Conservation (phyloP, 768 basidiomycete genomes). For the Boletus subparvulus region DNA sequence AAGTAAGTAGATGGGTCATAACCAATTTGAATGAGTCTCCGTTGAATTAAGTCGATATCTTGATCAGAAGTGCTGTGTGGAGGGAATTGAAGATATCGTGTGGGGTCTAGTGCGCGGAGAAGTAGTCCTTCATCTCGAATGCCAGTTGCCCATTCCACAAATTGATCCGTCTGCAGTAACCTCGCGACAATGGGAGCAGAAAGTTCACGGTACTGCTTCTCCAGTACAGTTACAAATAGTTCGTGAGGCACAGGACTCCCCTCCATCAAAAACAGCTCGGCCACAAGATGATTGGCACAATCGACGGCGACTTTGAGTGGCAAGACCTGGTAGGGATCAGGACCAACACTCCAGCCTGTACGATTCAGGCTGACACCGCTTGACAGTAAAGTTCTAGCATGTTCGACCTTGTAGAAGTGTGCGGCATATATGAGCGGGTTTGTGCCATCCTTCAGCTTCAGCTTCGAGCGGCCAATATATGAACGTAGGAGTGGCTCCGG, state of each 20-base stretch:
- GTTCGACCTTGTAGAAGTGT: neutral
- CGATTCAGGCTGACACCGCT: neutral
- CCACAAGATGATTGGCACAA: accelerated
- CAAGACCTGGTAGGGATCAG: neutral
- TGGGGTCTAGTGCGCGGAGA: neutral
- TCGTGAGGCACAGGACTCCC: neutral
- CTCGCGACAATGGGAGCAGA: neutral
- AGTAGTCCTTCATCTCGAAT: neutral
- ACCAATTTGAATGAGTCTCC: constrained; percentile 6
- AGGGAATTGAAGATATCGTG: neutral
- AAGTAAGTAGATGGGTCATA: neutral
- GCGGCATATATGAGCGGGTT: constrained; percentile 10
- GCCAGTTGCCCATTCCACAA: constrained; percentile 7
- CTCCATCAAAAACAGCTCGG: neutral
- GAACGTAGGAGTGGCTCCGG: neutral
- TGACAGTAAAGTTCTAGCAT: neutral
- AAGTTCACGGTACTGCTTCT: accelerated
- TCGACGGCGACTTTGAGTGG: neutral
- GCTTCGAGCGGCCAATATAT: neutral
- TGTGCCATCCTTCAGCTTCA: neutral
- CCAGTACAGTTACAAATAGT: neutral
- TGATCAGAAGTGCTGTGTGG: neutral
- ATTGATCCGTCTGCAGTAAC: constrained; percentile 14
- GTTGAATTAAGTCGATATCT: neutral
- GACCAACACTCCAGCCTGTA: neutral